Conservation (phyloP, 2,329 filamentous ascomycete species). For the Coniosporium tulheliwenetii region DNA sequence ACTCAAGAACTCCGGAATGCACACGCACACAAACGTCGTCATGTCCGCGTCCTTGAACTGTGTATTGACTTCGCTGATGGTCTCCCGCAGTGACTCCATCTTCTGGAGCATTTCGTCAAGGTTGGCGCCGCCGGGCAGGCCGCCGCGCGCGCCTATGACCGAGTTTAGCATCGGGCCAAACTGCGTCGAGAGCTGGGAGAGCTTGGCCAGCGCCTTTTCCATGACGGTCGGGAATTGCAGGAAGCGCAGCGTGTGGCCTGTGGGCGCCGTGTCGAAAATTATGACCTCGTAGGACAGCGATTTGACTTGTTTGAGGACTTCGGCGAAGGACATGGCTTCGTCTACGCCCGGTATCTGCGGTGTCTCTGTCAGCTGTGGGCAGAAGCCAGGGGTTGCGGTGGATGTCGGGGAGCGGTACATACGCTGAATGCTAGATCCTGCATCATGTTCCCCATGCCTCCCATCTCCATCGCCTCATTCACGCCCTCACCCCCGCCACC, state of each 20-base stretch:
- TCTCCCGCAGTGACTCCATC: conserved; percentile 83
- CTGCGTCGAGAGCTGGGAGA: conserved; percentile 83
- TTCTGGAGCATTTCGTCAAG: conserved; percentile 86
- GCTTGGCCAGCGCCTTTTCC: conserved; percentile 95
- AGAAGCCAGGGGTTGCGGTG: too few relatives aligned
- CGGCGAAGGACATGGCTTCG: conserved; percentile 98
- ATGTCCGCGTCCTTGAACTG: conserved; percentile 96
- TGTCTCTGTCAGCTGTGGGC: background rate
- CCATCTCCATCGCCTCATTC: conserved; percentile 53
- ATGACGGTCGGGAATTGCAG: conserved; percentile 95
- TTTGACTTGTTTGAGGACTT: conserved; percentile 98
- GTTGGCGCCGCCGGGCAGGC: conserved; percentile 81
- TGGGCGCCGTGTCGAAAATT: conserved; percentile 97
- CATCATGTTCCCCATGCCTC: conserved; percentile 85
- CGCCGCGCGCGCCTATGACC: conserved; percentile 63
- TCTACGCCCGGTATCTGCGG: conserved; percentile 88
- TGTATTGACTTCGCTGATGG: conserved; percentile 87
- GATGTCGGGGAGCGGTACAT: conserved; percentile 14
- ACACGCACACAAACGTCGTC: conserved; percentile 95
- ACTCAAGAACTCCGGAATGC: conserved; percentile 91
- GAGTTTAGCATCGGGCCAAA: conserved; percentile 94
- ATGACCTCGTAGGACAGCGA: conserved; percentile 97
- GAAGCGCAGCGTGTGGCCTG: conserved; percentile 95
- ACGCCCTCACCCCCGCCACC: conserved; percentile 59
- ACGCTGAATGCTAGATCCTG: conserved; percentile 95